Base-by-base conservation (phyloP, 2,329 filamentous ascomycete genomes). In the Ceratocystis diversiconidia region DNA sequence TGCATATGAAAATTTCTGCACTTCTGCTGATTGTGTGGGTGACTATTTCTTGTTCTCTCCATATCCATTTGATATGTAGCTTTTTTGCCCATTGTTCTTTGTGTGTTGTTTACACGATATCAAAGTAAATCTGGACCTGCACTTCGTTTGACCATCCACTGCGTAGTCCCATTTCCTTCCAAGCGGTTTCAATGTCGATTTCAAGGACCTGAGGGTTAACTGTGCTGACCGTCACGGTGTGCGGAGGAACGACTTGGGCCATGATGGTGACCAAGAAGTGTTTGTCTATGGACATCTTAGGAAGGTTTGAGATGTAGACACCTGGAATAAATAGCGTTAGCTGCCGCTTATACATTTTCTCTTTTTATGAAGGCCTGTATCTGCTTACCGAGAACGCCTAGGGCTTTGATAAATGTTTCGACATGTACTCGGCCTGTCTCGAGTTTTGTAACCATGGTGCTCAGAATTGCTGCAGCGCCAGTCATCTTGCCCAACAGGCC, bases 401-500 rank as follows among this genome's bases (percentile, higher is more conserved):
- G 76, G 0, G 91, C 91, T 73, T 95, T 96, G 52, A 96, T 73
- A 15, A 80, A 82, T 0, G 87, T 83, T 70, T 85, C 83, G 12
- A 95, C 75, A 6, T 83, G 75, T 22, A 94, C 75, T 17, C 84
- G 77, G 0, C 85, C 86, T 6, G 70, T 72, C 3, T 71, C 71
- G 55, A 85, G 73, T 43, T 80, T 80, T n/a, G 19, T 28, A 57
- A 86, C 80, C 32, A 82, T 79, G n/a, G 78, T 85, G 46, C 78
- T 79, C 0, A 87, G 77, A 6, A 96, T 80, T 0, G 90, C 91
- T 0, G 90, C 91, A 0, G 87, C 85, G 0, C 91, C 92, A 0
- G 90, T 90, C 89, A 97, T 95, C 74, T 96, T 96, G 1, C 83
- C 88, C 2, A 95, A 69, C 1, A 97, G 77, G 0, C 92, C 92